Evolutionary conservation across 345 rosid species (phyloP).

Genomic region (Eutrema heterophyllum): DNA sequence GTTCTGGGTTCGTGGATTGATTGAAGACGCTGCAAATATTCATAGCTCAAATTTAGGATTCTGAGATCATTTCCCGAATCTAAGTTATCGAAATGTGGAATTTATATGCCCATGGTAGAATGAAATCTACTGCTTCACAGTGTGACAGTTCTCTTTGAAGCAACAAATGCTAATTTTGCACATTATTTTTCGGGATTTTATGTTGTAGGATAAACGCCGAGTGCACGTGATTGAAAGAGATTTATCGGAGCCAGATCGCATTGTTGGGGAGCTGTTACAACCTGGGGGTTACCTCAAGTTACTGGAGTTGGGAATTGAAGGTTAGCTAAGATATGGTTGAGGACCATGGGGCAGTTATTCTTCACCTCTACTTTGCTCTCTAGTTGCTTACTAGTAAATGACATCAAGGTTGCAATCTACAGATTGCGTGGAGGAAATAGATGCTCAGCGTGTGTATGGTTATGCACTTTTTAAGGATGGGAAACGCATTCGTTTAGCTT

Average conservation of each 20-base stretch:
- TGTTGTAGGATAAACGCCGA: constrained; percentile 57
- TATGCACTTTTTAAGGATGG: constrained; percentile 50
- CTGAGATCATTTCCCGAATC: background rate
- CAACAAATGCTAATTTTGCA: background rate
- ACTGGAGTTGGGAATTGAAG: constrained; percentile 69
- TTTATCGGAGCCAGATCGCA: constrained; percentile 63
- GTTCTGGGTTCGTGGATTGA: background rate
- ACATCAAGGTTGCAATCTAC: constrained; percentile 2
- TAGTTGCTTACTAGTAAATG: background rate
- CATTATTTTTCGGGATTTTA: background rate
- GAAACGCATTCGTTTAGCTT: constrained; percentile 36
- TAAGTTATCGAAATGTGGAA: background rate
- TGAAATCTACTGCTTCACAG: background rate
- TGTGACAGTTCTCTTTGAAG: background rate
- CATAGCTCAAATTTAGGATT: background rate
- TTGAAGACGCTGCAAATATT: background rate
- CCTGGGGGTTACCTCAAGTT: constrained; percentile 76
- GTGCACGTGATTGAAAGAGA: constrained; percentile 73
- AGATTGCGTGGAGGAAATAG: constrained; percentile 57
- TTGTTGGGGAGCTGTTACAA: constrained; percentile 72
- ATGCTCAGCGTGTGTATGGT: constrained; percentile 49
- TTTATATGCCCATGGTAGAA: background rate
- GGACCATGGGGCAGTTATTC: background rate
- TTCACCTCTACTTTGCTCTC: background rate
- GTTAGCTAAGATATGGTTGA: constrained; percentile 18